Conservation (phyloP, 164 flowering plant species). For the Sedum album region DNA sequence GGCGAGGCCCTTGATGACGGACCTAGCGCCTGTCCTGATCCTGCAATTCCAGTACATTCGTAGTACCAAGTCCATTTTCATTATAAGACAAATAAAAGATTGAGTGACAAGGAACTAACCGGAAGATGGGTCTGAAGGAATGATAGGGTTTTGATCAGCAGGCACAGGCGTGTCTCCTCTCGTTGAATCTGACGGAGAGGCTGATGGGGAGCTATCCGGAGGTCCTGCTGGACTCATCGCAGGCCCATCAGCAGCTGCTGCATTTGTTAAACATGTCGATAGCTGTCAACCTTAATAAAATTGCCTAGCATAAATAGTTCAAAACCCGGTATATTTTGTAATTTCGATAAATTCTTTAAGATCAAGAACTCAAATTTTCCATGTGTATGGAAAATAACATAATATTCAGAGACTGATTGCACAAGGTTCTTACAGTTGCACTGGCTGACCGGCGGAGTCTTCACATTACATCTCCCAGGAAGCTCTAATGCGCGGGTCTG, state of each 20-base stretch:
- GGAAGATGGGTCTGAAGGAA: constrained; percentile 7
- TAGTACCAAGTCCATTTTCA: background rate
- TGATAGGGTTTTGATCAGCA: background rate
- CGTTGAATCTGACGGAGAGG: background rate
- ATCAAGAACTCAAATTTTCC: no score
- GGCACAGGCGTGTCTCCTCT: background rate
- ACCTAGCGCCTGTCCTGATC: background rate
- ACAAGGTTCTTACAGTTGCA: constrained; percentile 3
- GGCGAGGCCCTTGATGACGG: background rate
- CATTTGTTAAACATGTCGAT: background rate
- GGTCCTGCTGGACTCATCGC: background rate
- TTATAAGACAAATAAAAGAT: background rate
- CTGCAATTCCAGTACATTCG: background rate
- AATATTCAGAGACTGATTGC: no score
- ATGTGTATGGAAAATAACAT: background rate
- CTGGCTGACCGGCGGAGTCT: constrained; percentile 6
- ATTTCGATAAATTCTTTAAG: no score
- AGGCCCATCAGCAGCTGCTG: constrained; percentile 5
- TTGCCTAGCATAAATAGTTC: no score
- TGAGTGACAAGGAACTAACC: background rate
- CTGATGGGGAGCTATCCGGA: constrained; percentile 3
- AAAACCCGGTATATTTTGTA: no score
- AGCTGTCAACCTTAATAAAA: no score
- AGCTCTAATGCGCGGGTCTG: constrained; percentile 6
- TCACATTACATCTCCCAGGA: background rate